Base-by-base conservation (phyloP, 1,139 yeast species). In the Nakaseomyces delphensis region DNA sequence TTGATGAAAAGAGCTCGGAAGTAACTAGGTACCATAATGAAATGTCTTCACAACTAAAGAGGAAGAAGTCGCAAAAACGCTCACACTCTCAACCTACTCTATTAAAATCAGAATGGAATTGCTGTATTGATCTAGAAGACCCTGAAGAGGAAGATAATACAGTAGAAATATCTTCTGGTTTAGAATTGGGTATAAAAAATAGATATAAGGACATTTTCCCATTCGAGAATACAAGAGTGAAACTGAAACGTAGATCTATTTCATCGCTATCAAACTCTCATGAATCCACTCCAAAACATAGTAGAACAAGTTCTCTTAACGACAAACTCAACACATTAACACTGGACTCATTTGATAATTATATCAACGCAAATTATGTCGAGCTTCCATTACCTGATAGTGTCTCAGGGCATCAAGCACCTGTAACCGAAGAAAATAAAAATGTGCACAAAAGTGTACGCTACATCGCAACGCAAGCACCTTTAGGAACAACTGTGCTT, bases 391-490 rank as follows among this genome's bases (percentile, higher is more conserved):
- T 48, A 29, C 40, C 40, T 8, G 14, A 28, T 19, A 19, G 11
- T 13, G n/a, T 27, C 7, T 23, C 28, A 4, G 39, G 25, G 5
- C 2, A 28, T n/a, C 24, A 38, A 28, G n/a, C 3, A 10, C 3
- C 16, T 4, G 18, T 33, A 9, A 15, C 37, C 4, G 15, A 14
- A n/a, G 30, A 23, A 10, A 36, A 30, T 9, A 20, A 39, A 3
- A 38, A 47, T 9, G 21, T 15, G 11, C 38, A 25, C 7, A 42
- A 41, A 38, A 53, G 49, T 24, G 56, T 58, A 41, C 68, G 74
- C 41, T 82, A 80, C 56, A 81, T 85, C 53, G 95, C 95, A 0
- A 79, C 95, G 0, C 95, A 85, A 55, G 95, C 93, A 1, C 95
- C 95, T 3, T 63, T 85, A 43, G 69, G 71, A 3, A 76, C 76